Percentiles rank a stretch among this genome's conserved stretches.
phyloP scores from a whole-genome alignment of 2,329 filamentous ascomycete species.

The Decorospora gaudefroyi region DNA sequence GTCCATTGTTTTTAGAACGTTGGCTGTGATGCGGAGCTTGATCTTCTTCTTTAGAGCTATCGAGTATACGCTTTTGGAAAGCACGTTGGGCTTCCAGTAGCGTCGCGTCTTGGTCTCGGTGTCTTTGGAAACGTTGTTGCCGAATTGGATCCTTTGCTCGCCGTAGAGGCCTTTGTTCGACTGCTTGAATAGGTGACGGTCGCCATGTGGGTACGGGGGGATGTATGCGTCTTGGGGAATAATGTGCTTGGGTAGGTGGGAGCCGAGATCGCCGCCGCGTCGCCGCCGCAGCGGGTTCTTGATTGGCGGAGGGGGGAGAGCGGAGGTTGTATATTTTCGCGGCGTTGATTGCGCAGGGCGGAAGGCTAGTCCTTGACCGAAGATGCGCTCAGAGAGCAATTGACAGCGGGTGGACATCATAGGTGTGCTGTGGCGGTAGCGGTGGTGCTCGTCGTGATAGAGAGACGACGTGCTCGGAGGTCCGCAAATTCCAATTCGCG shows the following conservation, averaged over 20 bases:
- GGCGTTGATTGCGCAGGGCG: constrained; percentile 21
- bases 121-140: constrained; percentile 73
- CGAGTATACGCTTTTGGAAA: constrained; percentile 68
- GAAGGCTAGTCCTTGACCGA: constrained; percentile 12
- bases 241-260: constrained; percentile 43
- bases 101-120: constrained; percentile 72
- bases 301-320: constrained; percentile 15
- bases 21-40: constrained; percentile 69
- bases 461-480: constrained; percentile 26
- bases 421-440: constrained; percentile 9
- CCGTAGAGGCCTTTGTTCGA: constrained; percentile 77
- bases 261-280: constrained; percentile 44
- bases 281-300: constrained; percentile 37
- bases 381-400: constrained; percentile 35
- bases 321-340: constrained; percentile 38
- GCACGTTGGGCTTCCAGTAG: constrained; percentile 75
- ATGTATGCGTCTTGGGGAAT: constrained; percentile 38
- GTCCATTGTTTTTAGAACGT: constrained; percentile 69
- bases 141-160: constrained; percentile 71
- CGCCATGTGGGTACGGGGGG: constrained; percentile 71
- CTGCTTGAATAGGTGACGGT: constrained; percentile 74
- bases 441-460: constrained; percentile 22
- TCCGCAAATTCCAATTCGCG: constrained; percentile 36
- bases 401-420: constrained; percentile 40
- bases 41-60: constrained; percentile 65